Base-by-base conservation (phyloP, 805 yeast species). In the Candida saitoana region DNA sequence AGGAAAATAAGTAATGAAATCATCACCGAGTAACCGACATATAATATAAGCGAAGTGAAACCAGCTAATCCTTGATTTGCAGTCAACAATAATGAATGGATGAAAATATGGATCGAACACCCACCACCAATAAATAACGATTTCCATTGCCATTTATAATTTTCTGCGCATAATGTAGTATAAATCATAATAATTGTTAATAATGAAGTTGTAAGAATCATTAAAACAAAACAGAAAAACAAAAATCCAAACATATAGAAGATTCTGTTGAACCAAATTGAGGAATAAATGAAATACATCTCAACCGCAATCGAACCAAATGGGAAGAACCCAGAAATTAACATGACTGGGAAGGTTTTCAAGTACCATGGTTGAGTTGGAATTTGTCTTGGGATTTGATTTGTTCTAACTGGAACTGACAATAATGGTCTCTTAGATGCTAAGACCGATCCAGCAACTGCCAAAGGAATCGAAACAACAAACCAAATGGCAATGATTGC, bases 131-230 rank as follows among this genome's bases (percentile, higher is more conserved):
- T 77, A 55, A 84, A 78, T 52, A 87, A 66, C 3, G 96, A 79
- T 62, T 90, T 81, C 99, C 99, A 93, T 59, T 91, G 97, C 99
- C 99, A 93, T 62, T 82, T 80, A 72, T 95, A 90, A 63, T 93
- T 87, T 60, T 93, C 99, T 39, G 87, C 71, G 59, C 96, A 87
- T 50, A 93, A 74, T 3, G 88, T 77, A 69, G 87, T 84, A 63
- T 93, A 93, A 19, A 84, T 79, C 62, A 88, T 76, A 55, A 91
- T 71, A 17, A 89, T 70, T 0, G 96, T 83, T 22, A 89, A 88
- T 45, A 90, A 72, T 11, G 84, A 73, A 11, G 96, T 84, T 4
- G 96, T 89, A 52, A 84, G 54, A 9, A 87, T 69, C 87, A 88
- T 84, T 57, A 90, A 72, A n/a, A 83, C 49, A 59, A 87, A 82